These are phyloP conservation scores for Elsinoe perseae DNA, from an alignment of 2,329 filamentous ascomycete species.

Conservation along the genomic window DNA sequence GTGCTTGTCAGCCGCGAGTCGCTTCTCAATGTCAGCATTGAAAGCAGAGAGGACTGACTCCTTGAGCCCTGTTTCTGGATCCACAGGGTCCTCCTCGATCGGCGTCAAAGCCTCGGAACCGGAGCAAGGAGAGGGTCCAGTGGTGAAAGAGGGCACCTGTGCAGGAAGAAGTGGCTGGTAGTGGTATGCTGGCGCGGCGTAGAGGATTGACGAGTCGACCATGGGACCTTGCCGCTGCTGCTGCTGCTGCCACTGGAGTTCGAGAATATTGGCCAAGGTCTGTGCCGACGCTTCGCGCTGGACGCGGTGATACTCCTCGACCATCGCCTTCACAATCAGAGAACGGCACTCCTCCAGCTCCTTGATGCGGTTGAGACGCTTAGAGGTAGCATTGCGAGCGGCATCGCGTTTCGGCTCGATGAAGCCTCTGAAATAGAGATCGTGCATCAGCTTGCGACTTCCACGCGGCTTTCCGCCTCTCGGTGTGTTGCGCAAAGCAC, in stretches of 20 bases:
- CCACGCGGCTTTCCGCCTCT: background rate
- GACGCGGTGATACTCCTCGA: background rate
- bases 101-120: background rate
- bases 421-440: background rate
- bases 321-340: background rate
- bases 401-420: background rate
- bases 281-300: background rate
- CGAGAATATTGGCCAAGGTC: background rate
- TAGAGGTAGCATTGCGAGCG: background rate
- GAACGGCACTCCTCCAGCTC: background rate
- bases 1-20: background rate
- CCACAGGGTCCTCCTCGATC: background rate
- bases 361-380: background rate
- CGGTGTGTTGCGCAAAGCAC: background rate
- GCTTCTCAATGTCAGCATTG: background rate
- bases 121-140: background rate
- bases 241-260: background rate
- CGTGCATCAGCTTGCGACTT: background rate
- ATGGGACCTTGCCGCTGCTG: background rate
- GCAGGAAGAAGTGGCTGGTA: background rate
- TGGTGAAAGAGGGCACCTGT: background rate
- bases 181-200: background rate
- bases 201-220: background rate
- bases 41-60: background rate
- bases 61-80: background rate